Evolutionary conservation across 352 stramenopile species (phyloP).

Genomic region (Globisporangium canariense): DNA sequence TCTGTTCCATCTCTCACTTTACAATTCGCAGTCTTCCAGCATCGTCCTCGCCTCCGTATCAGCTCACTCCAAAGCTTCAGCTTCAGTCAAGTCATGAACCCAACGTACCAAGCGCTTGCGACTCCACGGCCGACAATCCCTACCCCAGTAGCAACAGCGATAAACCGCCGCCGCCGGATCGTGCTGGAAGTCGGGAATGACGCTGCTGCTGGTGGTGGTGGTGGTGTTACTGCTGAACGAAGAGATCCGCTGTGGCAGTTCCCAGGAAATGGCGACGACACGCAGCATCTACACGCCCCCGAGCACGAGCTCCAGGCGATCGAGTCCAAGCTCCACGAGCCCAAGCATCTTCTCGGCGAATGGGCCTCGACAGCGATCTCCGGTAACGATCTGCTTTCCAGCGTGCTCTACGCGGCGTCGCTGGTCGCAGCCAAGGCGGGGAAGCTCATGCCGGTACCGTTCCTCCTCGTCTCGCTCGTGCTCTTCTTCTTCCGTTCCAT

Average conservation of each 20-base stretch:
- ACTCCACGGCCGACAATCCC: neutral
- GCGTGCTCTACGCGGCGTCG: constrained; percentile 62
- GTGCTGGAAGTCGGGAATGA: constrained; percentile 39
- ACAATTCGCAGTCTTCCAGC: neutral
- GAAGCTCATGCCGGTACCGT: constrained; percentile 77
- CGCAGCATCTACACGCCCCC: constrained; percentile 31
- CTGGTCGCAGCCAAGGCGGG: constrained; percentile 49
- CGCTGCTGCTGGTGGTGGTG: neutral
- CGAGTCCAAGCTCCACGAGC: constrained; percentile 28
- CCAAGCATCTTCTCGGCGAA: constrained; percentile 42
- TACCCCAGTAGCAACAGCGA: constrained; percentile 3
- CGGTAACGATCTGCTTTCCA: constrained; percentile 89
- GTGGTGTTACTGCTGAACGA: neutral
- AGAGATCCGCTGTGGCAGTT: constrained; percentile 38
- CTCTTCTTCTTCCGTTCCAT: constrained; percentile 71
- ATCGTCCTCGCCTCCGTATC: neutral
- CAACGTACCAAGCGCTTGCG: neutral
- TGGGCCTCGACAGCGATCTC: constrained; percentile 79
- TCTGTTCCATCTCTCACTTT: neutral
- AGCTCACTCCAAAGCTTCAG: neutral
- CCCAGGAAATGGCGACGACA: constrained; percentile 23
- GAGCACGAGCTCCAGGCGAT: constrained; percentile 32
- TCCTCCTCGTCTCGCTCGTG: constrained; percentile 65
- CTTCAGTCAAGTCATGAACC: neutral
- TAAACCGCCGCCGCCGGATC: constrained; percentile 30